Percentiles rank a stretch among this genome's conserved stretches.
These are phyloP conservation scores for Tolypocladium inflatum DNA, from an alignment of 2,329 filamentous ascomycete species.

Conservation along the genomic window DNA sequence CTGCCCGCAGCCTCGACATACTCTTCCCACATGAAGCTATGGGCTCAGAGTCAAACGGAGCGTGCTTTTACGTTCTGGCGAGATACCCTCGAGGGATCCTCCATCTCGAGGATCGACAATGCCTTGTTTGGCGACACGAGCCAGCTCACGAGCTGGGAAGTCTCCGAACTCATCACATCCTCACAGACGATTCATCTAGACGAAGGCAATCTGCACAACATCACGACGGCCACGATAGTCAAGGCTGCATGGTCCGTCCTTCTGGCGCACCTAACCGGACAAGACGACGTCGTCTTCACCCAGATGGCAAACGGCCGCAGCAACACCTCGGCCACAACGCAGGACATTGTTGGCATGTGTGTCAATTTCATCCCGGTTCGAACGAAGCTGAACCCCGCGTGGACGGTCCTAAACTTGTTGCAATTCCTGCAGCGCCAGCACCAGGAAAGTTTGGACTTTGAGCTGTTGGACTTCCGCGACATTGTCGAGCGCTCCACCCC, in stretches of 20 bases:
- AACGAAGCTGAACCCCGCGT: constrained; percentile 19
- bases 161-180: constrained; percentile 1
- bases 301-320: constrained; percentile 30
- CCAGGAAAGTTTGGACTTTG: constrained; percentile 14
- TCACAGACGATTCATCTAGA: constrained; percentile 1
- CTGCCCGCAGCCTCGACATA: neutral
- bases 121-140: neutral
- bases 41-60: constrained; percentile 1
- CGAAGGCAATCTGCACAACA: constrained; percentile 8
- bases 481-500: constrained; percentile 13
- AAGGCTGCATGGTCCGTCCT: constrained; percentile 35
- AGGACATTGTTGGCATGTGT: constrained; percentile 30
- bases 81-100: neutral
- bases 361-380: constrained; percentile 32
- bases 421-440: constrained; percentile 31
- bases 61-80: constrained; percentile 2
- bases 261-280: constrained; percentile 24
- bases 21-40: neutral
- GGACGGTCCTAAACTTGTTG: constrained; percentile 26
- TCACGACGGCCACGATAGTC: constrained; percentile 26
- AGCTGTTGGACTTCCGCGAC: constrained; percentile 13
- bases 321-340: constrained; percentile 17
- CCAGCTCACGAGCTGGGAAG: neutral
- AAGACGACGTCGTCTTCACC: constrained; percentile 29
- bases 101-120: constrained; percentile 1